Base-by-base conservation (phyloP, 2,329 filamentous ascomycete species). In the Cladobotryum mycophilum region DNA sequence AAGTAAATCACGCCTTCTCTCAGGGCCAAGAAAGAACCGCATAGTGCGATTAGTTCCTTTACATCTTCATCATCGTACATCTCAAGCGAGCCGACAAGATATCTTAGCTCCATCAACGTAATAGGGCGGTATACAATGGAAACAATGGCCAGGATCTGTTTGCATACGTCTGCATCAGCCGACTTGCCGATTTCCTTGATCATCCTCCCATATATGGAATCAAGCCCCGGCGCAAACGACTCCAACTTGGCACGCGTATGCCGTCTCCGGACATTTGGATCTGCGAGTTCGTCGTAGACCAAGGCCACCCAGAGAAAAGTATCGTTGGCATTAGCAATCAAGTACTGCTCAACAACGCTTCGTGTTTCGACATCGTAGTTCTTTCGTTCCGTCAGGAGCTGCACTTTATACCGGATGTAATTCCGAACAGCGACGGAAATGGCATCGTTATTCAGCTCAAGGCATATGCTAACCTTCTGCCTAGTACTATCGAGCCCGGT, bases 1-100 rank as follows among this genome's bases (percentile, higher is more conserved):
- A 72, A 66, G 48, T 59, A 68, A 7, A 74, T 48, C 0, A 25
- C 57, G 2, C 43, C 49, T 5, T 67, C 49, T 38, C 59, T 58
- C 41, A 70, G 17, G 1, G 61, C 68, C 2, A 74, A 58, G 45
- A 74, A 70, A 14, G 67, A 74, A 33, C 69, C 66, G 53, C 68
- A 75, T 4, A 47, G 13, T 3, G 51, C 30, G 9, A 74, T 57
- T 5, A 72, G 55, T 7, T 66, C 51, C 30, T 42, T 13, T 4
- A 68, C 13, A 2, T 58, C 47, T 12, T 34, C 8, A 30, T 30
- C 25, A 13, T 61, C 55, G 36, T 49, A 37, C 12, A 52, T 42
- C 6, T 52, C 53, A 1, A 52, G 47, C 15, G 48, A 20, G 2
- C 60, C 54, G n/a, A 57, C 40, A 12, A 70, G 38, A 41, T 37